Evolutionary conservation across 179 eudicot species (phyloP).

Genomic region (Heliamphora pulchella): DNA sequence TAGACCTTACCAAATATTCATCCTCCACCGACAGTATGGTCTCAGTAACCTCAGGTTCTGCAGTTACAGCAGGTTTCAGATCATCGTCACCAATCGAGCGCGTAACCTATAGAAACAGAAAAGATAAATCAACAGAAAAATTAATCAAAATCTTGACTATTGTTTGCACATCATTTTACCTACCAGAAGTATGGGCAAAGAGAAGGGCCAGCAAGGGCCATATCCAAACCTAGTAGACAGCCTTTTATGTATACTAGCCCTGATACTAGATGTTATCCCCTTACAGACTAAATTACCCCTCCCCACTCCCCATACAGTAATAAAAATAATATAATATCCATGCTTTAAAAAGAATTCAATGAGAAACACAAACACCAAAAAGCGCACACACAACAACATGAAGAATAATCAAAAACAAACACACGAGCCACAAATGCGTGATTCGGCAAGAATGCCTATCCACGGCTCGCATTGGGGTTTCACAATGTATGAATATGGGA

Average conservation of each 20-base stretch:
- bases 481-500: no score
- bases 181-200: not conserved
- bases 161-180: not conserved
- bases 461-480: no score
- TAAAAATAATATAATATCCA: no score
- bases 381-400: no score
- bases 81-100: conserved; percentile 99
- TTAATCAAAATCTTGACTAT: not conserved
- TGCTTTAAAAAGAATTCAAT: no score
- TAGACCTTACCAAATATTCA: conserved; percentile 66
- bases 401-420: no score
- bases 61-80: conserved; percentile 91
- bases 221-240: not conserved
- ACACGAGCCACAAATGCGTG: no score
- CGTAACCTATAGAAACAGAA: conserved; percentile 75
- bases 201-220: not conserved
- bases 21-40: conserved; percentile 51
- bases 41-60: conserved; percentile 93
- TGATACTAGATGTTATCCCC: not conserved
- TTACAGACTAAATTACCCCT: not conserved
- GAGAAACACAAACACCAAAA: no score
- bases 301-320: no score
- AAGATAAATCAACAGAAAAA: not conserved
- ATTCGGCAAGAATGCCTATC: no score
- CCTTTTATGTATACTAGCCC: not conserved